Conservation (phyloP, 495 filamentous ascomycete species). For the Pseudomonodictys pantanalensis region DNA sequence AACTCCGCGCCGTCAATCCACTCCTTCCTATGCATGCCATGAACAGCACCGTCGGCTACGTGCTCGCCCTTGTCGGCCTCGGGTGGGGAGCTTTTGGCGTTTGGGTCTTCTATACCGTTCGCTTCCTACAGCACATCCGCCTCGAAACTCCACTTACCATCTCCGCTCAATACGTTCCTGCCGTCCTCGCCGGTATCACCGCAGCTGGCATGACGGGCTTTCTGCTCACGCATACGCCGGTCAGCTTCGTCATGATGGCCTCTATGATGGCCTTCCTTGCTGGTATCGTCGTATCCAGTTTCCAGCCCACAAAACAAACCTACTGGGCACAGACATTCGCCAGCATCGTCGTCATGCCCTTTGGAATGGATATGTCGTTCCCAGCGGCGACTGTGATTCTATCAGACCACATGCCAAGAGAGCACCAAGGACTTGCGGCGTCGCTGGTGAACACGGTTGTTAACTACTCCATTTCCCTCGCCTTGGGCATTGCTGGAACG, state of each 20-base stretch:
- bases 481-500: conserved; percentile 35
- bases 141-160: conserved; percentile 22
- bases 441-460: conserved; percentile 35
- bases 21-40: conserved; percentile 34
- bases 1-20: conserved; percentile 29
- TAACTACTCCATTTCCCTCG: conserved; percentile 39
- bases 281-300: conserved; percentile 30
- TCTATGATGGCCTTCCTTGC: conserved; percentile 36
- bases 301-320: conserved; percentile 28
- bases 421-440: conserved; percentile 37
- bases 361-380: conserved; percentile 40
- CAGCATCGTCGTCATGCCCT: conserved; percentile 38
- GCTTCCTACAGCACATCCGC: conserved; percentile 30
- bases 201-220: conserved; percentile 35
- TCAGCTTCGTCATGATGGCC: conserved; percentile 36
- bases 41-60: conserved; percentile 32
- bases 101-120: conserved; percentile 37
- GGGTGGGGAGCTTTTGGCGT: conserved; percentile 39
- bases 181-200: conserved; percentile 31
- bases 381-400: conserved; percentile 37
- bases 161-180: conserved; percentile 32
- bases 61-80: conserved; percentile 32
- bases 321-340: conserved; percentile 40
- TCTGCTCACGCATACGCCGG: conserved; percentile 35
- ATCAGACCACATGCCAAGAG: conserved; percentile 36